Conservation (phyloP, 1,284 basidiomycete species). For the Marasmius sp. region DNA sequence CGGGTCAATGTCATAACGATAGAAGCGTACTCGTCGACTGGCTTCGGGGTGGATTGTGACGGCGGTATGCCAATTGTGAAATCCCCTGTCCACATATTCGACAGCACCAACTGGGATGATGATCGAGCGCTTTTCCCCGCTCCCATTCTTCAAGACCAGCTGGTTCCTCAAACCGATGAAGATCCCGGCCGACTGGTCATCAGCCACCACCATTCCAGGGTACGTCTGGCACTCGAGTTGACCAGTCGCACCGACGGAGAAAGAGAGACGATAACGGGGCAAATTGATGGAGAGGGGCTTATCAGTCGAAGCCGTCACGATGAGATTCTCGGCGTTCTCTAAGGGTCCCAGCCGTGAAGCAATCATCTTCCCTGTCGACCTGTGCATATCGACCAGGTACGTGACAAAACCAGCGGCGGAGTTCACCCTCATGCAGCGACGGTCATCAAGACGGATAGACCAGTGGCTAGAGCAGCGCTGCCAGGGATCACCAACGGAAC, state of each 20-base stretch:
- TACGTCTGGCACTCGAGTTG: constrained; percentile 35
- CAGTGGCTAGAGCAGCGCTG: constrained; percentile 18
- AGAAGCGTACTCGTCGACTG: constrained; percentile 20
- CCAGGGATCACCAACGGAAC: constrained; percentile 22
- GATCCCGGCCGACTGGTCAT: constrained; percentile 33
- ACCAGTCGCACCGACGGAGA: constrained; percentile 26
- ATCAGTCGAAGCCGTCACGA: constrained; percentile 16
- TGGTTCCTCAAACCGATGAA: constrained; percentile 39
- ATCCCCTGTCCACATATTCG: too few species aligned
- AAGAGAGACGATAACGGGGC: constrained; percentile 37
- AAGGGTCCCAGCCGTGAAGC: constrained; percentile 26
- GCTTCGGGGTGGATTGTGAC: constrained; percentile 20
- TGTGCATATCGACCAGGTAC: constrained; percentile 21
- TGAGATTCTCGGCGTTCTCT: constrained; percentile 31
- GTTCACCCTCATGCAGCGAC: not conserved
- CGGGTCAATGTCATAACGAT: constrained; percentile 38
- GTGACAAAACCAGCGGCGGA: not conserved
- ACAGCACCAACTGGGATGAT: too few species aligned
- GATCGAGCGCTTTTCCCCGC: too few species aligned
- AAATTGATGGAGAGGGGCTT: constrained; percentile 19
- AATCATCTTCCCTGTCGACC: constrained; percentile 30
- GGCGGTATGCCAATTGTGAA: constrained; percentile 18
- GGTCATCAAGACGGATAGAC: constrained; percentile 18
- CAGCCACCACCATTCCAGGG: constrained; percentile 34
- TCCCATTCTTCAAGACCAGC: constrained; percentile 31